These are phyloP conservation scores for Niebla homalea DNA, from an alignment of 495 filamentous ascomycete genomes.

Conservation along the genomic window DNA sequence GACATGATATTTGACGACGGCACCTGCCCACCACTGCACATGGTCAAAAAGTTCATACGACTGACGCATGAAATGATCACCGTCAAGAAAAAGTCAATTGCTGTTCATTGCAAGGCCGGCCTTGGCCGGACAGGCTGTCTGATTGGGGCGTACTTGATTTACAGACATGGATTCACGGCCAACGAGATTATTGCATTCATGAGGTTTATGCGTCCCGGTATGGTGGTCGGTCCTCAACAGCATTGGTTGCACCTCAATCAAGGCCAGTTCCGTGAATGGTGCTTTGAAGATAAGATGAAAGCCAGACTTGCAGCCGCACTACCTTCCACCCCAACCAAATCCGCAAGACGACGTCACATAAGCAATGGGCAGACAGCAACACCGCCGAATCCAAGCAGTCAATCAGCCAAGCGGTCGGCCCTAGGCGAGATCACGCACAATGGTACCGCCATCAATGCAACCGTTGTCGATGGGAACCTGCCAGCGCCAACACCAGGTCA, in stretches of 20 bases:
- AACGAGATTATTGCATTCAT: slow-evolving; percentile 98
- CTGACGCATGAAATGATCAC: slow-evolving; percentile 91
- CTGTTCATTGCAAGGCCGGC: slow-evolving; percentile 96
- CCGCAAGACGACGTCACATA: slow-evolving; percentile 18
- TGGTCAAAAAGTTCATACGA: slow-evolving; percentile 85
- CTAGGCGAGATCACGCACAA: slow-evolving; percentile 86
- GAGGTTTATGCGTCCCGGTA: slow-evolving; percentile 98
- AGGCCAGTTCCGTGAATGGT: slow-evolving; percentile 93
- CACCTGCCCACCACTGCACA: slow-evolving; percentile 75
- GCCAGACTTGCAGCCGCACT: slow-evolving; percentile 47
- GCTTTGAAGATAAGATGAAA: slow-evolving; percentile 78
- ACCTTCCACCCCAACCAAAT: slow-evolving; percentile 68
- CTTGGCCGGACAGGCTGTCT: slow-evolving; percentile 92
- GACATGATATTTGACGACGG: slow-evolving; percentile 99
- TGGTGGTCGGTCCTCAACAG: slow-evolving; percentile 99
- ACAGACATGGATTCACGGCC: slow-evolving; percentile 94
- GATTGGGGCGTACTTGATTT: slow-evolving; percentile 95
- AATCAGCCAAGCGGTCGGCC: slow-evolving; percentile 55
- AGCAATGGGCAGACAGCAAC: slow-evolving; percentile 59
- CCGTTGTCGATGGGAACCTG: slow-evolving; percentile 58
- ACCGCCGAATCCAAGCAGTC: slow-evolving; percentile 57
- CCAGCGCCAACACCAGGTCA: slow-evolving; percentile 94
- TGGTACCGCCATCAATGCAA: slow-evolving; percentile 23
- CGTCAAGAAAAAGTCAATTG: slow-evolving; percentile 72
- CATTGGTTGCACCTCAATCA: slow-evolving; percentile 99